Evolutionary conservation across 2,329 filamentous ascomycete species (phyloP).

Genomic region (Penicillium freii): DNA sequence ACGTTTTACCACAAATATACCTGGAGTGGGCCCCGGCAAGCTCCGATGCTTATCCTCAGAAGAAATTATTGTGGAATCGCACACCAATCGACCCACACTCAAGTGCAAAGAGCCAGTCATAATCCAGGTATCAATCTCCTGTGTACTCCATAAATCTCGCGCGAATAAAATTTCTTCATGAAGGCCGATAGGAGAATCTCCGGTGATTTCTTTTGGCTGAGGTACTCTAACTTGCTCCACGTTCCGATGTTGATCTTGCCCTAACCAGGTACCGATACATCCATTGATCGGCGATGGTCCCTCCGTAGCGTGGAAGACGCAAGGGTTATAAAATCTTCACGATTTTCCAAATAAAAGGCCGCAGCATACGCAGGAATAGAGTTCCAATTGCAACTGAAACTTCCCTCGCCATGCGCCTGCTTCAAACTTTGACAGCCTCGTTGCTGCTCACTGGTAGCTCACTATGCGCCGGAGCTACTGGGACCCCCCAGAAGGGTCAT

Average conservation of each 20-base stretch:
- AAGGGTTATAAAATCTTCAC: conserved; percentile 1
- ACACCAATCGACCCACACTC: background rate
- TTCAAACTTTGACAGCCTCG: conserved; percentile 11
- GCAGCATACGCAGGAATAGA: background rate
- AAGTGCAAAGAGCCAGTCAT: background rate
- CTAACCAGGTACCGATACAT: background rate
- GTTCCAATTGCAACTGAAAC: background rate
- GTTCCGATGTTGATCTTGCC: background rate
- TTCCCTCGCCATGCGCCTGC: conserved; percentile 12
- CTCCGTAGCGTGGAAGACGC: background rate
- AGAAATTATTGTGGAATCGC: background rate
- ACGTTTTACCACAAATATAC: background rate
- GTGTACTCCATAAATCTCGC: no score
- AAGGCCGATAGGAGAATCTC: background rate
- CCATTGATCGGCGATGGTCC: background rate
- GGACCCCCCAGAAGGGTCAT: background rate
- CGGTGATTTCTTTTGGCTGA: background rate
- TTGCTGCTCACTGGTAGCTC: conserved; percentile 17
- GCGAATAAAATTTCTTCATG: background rate
- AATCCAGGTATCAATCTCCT: background rate
- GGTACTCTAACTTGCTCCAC: background rate
- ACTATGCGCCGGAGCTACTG: conserved; percentile 8
- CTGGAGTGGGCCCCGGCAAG: background rate
- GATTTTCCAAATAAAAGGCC: background rate
- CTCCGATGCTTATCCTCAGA: background rate